Base-by-base conservation (phyloP, 1,284 basidiomycete genomes). In the Coriolopsis trogii region DNA sequence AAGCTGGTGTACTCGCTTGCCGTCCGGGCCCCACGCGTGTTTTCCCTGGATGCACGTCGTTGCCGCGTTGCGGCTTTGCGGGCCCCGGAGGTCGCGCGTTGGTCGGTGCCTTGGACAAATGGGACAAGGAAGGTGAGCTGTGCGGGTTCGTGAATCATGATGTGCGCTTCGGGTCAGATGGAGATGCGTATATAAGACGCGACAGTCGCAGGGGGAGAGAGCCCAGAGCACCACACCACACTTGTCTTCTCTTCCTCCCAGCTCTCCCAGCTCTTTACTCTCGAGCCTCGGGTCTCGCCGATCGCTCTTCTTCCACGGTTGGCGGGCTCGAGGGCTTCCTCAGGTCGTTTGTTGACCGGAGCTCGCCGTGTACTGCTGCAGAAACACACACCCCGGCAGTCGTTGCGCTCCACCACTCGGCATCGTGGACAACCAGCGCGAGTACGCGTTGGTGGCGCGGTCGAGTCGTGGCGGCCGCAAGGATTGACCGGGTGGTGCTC, bases 381-480 rank as follows among this genome's bases (percentile, higher is more conserved):
- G 42, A 31, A 23, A 12, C 42, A 44, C 9, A 8, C 42, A 34
- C 42, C 42, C 42, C 42, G 42, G 42, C 21, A 44, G 42, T 44
- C 42, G n/a, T 31, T 24, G 42, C 31, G 42, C 42, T 34, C 42
- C 42, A 44, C 42, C 30, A 31, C 42, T 34, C 42, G 42, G 13
- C 42, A n/a, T 30, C 9, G 23, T 23, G 15, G 15, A 44, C 23
- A n/a, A 24, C 31, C 42, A 12, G 23, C 23, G 30, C 42, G 42
- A 44, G 29, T 44, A 23, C 42, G 42, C 30, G 30, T 12, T 15
- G 42, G 31, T 29, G 42, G 33, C n/a, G 30, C 42, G 42, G 18
- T 13, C 42, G 42, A 29, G 42, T 33, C 42, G 42, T 44, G 42
- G 42, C 42, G 42, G 42, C 42, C 42, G 42, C 42, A 44, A 44